A percentile compares a stretch with the other conserved stretches of the same genome.
Evolutionary conservation across 306 rosid species (phyloP).

Genomic region (Cucumis sativus): DNA sequence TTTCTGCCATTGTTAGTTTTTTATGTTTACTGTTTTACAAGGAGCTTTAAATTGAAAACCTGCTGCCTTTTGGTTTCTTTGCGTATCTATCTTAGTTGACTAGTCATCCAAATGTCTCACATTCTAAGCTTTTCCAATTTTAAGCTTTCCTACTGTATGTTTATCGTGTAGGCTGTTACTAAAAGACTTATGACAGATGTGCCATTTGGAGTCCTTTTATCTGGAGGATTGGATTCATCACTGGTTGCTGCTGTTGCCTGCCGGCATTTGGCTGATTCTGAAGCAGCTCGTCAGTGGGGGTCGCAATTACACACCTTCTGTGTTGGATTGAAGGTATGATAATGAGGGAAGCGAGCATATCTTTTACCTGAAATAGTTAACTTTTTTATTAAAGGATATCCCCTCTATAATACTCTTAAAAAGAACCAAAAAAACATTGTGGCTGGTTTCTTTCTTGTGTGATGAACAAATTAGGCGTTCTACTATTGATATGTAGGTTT

Average conservation of each 20-base stretch:
- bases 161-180: constrained; percentile 59
- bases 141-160: constrained; percentile 5
- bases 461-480: background rate
- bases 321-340: constrained; percentile 67
- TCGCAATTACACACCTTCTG: constrained; percentile 87
- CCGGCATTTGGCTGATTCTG: constrained; percentile 53
- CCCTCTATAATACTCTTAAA: background rate
- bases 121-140: background rate
- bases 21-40: background rate
- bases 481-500: background rate
- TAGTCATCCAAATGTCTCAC: background rate
- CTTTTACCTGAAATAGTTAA: background rate
- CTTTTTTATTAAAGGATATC: background rate
- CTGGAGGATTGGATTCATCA: constrained; percentile 95
- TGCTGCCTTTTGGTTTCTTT: background rate
- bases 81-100: background rate
- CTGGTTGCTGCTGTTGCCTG: constrained; percentile 88
- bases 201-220: constrained; percentile 90
- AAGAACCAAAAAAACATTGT: no score
- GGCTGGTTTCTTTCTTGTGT: background rate
- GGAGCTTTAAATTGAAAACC: background rate
- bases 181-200: constrained; percentile 99
- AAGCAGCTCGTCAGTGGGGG: constrained; percentile 83
- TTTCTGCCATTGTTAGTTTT: background rate
- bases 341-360: background rate